Base-by-base conservation (phyloP, 257 asterid genomes). In the Solanum chilense region DNA sequence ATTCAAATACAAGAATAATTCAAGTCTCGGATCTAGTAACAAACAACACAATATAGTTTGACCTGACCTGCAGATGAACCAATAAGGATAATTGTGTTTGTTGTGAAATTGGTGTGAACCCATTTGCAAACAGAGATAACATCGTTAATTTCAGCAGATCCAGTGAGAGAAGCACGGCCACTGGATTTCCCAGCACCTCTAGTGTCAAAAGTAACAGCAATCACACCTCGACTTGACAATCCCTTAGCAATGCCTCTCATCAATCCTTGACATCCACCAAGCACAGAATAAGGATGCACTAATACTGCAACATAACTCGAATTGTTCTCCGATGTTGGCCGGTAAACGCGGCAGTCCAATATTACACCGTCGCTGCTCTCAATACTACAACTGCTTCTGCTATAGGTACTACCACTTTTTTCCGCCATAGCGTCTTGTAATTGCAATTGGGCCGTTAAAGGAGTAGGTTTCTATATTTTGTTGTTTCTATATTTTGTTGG, bases 1-100 rank as follows among this genome's bases (percentile, higher is more conserved):
- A 69, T 33, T 45, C 15, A 77, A 77, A 77, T 35, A 35, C 39
- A 14, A 68, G 60, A 49, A 49, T 49, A 68, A 68, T 29, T 68
- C 39, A 68, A 68, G 23, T 52, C 10, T 18, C 9, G 7, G 62
- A 52, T 52, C 11, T 1, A 52, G 21, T 7, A 18, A 52, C 62
- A 52, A 18, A 52, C 4, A 52, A 16, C 62, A 16, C 62, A 16
- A 52, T 18, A 52, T 52, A 52, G 62, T 7, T 5, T 7, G 83
- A 95, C 98, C 98, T 7, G 83, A 95, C 98, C 98, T 27, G 98
- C 98, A 27, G 98, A 94, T 86, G 98, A 94, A 77, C 98, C 98
- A 58, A 94, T 88, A 45, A 94, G 94, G 78, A 94, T 85, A 86
- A 96, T 88, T 66, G 96, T 93, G 20, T 23, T 87, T n/a, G 94